phyloP scores from a whole-genome alignment of 2,329 filamentous ascomycete species.

The Diaporthe helianthi region DNA sequence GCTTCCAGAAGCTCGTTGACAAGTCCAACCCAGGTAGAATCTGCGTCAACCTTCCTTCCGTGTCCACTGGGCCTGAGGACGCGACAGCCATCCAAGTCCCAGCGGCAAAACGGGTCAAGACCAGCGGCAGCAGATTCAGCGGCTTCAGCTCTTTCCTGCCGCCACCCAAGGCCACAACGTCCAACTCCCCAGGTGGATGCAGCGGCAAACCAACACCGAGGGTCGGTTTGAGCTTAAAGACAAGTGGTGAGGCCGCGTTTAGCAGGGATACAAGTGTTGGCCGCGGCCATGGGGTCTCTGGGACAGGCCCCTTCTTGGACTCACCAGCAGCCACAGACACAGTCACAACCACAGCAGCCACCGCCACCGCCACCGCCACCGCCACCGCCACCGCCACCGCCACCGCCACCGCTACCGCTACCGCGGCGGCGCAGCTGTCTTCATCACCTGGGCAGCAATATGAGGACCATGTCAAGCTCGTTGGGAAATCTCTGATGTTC shows the following conservation, averaged over 20 bases:
- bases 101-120: slow-evolving; percentile 75
- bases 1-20: slow-evolving; percentile 82
- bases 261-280: slow-evolving; percentile 55
- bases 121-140: slow-evolving; percentile 69
- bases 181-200: slow-evolving; percentile 40
- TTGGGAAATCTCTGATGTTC: slow-evolving; percentile 86
- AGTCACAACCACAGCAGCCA: too few species aligned
- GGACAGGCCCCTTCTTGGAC: slow-evolving; percentile 39
- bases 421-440: slow-evolving; percentile 48
- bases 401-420: too few species aligned
- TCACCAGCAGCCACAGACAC: slow-evolving; percentile 50
- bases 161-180: slow-evolving; percentile 71
- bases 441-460: slow-evolving; percentile 64
- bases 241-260: slow-evolving; percentile 83
- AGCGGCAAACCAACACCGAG: slow-evolving; percentile 47
- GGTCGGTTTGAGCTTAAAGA: slow-evolving; percentile 77
- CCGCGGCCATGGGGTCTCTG: slow-evolving; percentile 37
- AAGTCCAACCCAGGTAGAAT: slow-evolving; percentile 84
- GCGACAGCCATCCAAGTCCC: slow-evolving; percentile 57
- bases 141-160: slow-evolving; percentile 89
- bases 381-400: too few species aligned
- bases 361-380: too few species aligned
- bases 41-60: slow-evolving; percentile 75
- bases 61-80: slow-evolving; percentile 48
- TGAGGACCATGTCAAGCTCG: slow-evolving; percentile 70